phyloP scores from a whole-genome alignment of 73 alveolate species.

The Loxodes magnus region DNA sequence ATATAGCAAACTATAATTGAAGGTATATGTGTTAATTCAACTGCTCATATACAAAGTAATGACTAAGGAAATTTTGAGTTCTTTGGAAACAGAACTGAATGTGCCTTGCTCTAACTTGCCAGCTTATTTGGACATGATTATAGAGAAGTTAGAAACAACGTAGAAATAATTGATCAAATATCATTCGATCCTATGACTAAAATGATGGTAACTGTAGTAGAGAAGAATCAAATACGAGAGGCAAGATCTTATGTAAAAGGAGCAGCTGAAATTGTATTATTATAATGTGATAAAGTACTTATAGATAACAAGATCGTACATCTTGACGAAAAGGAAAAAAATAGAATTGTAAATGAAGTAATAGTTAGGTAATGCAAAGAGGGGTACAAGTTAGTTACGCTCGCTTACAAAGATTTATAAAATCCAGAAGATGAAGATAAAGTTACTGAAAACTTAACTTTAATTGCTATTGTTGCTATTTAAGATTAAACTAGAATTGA shows the following conservation, averaged over 20 bases:
- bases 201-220: conserved; percentile 29
- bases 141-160: no score
- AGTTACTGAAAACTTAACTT: conserved; percentile 33
- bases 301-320: conserved; percentile 23
- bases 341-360: conserved; percentile 38
- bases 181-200: conserved; percentile 19
- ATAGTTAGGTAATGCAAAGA: conserved; percentile 50
- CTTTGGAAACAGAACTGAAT: conserved; percentile 29
- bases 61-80: not conserved
- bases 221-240: conserved; percentile 30
- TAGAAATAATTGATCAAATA: no score
- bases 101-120: no score
- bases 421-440: conserved; percentile 23
- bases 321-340: conserved; percentile 21
- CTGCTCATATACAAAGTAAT: conserved; percentile 13
- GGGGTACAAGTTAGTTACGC: conserved; percentile 56
- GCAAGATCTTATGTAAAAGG: conserved; percentile 71
- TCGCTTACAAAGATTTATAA: conserved; percentile 31
- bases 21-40: conserved; percentile 10
- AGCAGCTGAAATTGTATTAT: conserved; percentile 73
- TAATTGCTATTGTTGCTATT: conserved; percentile 65
- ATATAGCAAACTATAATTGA: conserved; percentile 4
- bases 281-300: conserved; percentile 45
- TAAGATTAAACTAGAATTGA: conserved; percentile 83
- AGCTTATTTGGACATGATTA: no score